Percentiles rank a stretch among this genome's conserved stretches.
Conservation (phyloP, 805 yeast genomes). For the Yarrowia yakushimensis region DNA sequence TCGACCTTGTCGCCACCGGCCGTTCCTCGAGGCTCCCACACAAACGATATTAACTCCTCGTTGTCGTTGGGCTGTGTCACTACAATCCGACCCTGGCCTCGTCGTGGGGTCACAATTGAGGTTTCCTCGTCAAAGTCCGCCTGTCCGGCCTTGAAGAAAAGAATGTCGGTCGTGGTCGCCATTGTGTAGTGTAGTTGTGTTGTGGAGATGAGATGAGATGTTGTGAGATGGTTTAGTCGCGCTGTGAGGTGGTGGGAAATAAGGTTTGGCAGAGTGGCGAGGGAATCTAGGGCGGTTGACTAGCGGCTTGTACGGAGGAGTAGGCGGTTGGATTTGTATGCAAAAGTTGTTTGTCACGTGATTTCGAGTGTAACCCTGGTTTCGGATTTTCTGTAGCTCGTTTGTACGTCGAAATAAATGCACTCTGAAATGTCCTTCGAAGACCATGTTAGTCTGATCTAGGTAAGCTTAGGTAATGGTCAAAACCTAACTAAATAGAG, state of each 20-base stretch:
- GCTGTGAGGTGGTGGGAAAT: not conserved
- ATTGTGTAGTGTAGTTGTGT: not conserved
- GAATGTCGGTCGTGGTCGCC: slow-evolving; percentile 26
- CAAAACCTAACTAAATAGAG: no score
- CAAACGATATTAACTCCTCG: slow-evolving; percentile 64
- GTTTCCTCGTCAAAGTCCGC: slow-evolving; percentile 60
- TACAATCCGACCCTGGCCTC: slow-evolving; percentile 62
- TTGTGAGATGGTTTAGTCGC: not conserved
- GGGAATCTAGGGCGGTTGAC: not conserved
- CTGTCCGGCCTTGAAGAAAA: slow-evolving; percentile 71
- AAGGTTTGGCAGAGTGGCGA: not conserved
- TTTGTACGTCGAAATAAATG: no score
- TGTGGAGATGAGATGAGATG: not conserved
- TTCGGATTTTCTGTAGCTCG: no score
- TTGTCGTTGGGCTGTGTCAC: slow-evolving; percentile 65
- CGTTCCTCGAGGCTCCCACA: slow-evolving; percentile 65
- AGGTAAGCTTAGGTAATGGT: no score
- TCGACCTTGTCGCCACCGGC: slow-evolving; percentile 45
- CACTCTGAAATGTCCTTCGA: no score
- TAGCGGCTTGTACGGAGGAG: no score
- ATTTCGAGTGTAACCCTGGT: no score
- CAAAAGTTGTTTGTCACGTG: not conserved
- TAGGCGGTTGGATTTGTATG: not conserved
- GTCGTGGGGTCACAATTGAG: slow-evolving; percentile 63
- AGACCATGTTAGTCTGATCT: no score